A percentile compares a stretch with the other conserved stretches of the same genome.
Conservation (phyloP, 768 basidiomycete species). For the Serendipita sp. region DNA sequence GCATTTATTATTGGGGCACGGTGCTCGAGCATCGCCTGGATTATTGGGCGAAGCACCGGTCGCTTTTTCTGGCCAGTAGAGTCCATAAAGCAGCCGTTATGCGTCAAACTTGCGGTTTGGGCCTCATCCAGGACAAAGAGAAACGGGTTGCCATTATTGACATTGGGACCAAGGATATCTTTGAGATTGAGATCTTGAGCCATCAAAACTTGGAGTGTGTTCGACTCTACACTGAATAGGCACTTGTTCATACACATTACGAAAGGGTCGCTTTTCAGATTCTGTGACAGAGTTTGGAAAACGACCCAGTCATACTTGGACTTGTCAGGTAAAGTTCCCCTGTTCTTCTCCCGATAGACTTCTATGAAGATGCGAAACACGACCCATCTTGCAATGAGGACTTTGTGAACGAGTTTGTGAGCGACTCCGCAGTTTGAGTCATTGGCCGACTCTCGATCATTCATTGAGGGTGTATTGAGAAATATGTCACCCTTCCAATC, state of each 20-base stretch:
- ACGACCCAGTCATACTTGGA: neutral
- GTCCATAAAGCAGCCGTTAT: neutral
- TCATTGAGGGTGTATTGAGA: too few relatives aligned
- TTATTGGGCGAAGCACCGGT: neutral
- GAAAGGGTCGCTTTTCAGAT: neutral
- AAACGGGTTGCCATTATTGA: neutral
- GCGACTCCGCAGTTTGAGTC: too few relatives aligned
- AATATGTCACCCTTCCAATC: too few relatives aligned
- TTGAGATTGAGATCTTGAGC: neutral
- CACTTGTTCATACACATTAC: neutral
- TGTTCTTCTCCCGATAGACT: neutral
- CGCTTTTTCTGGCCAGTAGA: neutral
- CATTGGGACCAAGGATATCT: neutral
- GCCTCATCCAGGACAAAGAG: neutral
- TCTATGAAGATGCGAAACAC: neutral
- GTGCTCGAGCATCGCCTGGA: neutral
- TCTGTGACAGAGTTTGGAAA: neutral
- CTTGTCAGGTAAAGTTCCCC: neutral
- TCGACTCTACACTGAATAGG: neutral
- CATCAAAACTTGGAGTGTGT: neutral
- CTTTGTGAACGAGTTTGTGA: too few relatives aligned
- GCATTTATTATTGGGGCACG: neutral
- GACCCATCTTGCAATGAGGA: too few relatives aligned
- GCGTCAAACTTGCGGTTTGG: neutral
- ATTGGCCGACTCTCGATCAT: too few relatives aligned